Evolutionary conservation across 2,329 filamentous ascomycete genomes (phyloP).

Genomic region (Biscogniauxia sp.): DNA sequence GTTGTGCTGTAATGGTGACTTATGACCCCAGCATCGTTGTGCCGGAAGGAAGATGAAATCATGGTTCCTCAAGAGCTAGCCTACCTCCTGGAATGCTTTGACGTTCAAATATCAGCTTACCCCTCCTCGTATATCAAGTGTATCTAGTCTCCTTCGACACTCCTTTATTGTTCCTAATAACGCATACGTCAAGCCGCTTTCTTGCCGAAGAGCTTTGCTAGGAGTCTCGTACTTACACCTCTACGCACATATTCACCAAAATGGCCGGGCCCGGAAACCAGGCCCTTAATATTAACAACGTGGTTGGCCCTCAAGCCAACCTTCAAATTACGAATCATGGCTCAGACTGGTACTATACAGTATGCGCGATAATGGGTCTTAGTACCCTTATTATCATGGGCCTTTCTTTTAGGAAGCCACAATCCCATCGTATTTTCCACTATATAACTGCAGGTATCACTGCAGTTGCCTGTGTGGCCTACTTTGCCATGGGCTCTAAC

Average conservation of each 20-base stretch:
- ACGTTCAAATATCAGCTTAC: slow-evolving; percentile 15
- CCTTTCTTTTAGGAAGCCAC: slow-evolving; percentile 51
- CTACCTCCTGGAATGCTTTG: not conserved
- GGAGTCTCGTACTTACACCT: not conserved
- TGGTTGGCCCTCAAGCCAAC: slow-evolving; percentile 49
- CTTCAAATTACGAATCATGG: slow-evolving; percentile 58
- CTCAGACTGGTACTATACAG: slow-evolving; percentile 62
- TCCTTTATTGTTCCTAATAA: not conserved
- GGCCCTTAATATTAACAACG: slow-evolving; percentile 44
- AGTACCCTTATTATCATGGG: slow-evolving; percentile 53
- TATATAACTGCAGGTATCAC: slow-evolving; percentile 61
- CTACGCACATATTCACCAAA: not conserved
- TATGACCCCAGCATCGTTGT: slow-evolving; percentile 11
- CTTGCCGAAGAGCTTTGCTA: not conserved
- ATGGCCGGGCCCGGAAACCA: slow-evolving; percentile 39
- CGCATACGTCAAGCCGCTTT: not conserved
- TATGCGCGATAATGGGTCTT: slow-evolving; percentile 57
- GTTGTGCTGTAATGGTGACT: not conserved
- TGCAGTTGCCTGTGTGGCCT: slow-evolving; percentile 58
- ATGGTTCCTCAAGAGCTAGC: slow-evolving; percentile 8
- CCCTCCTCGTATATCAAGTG: not conserved
- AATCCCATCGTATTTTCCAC: slow-evolving; percentile 59
- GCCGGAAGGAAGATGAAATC: slow-evolving; percentile 26
- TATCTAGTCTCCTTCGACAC: not conserved
- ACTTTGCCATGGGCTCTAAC: slow-evolving; percentile 67